Percentiles rank a stretch among this genome's conserved stretches.
Conservation (phyloP, 2,329 filamentous ascomycete genomes). For the Colletotrichum tofieldiae region DNA sequence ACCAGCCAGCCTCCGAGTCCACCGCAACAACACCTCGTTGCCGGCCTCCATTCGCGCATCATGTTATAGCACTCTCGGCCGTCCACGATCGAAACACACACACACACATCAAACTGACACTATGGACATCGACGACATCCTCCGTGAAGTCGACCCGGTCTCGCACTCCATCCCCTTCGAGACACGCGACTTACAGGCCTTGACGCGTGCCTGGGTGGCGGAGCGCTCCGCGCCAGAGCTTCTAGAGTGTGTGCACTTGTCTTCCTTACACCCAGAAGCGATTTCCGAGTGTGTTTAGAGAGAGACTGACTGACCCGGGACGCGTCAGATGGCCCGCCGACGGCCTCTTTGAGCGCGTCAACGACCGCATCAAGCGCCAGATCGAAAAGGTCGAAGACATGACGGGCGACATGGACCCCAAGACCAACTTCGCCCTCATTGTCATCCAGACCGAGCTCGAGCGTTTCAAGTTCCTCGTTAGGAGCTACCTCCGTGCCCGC, state of each 20-base stretch:
- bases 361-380: conserved; percentile 79
- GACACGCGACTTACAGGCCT: conserved; percentile 84
- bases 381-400: conserved; percentile 82
- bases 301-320: conserved; percentile 2
- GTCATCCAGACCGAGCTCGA: conserved; percentile 97
- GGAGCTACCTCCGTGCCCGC: conserved; percentile 86
- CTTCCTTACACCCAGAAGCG: neutral
- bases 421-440: conserved; percentile 92
- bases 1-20: conserved; percentile 1
- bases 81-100: neutral
- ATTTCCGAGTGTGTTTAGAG: neutral
- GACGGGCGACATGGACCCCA: conserved; percentile 89
- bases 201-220: conserved; percentile 94
- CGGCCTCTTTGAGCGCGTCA: conserved; percentile 85
- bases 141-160: conserved; percentile 79
- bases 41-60: neutral
- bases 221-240: conserved; percentile 92
- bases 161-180: conserved; percentile 69
- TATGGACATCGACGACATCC: conserved; percentile 88
- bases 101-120: neutral
- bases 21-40: neutral
- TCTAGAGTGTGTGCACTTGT: conserved; percentile 73
- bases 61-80: conserved; percentile 26
- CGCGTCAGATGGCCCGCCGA: conserved; percentile 73
- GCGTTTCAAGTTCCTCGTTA: conserved; percentile 90